These are phyloP conservation scores for Hericium coralloides DNA, from an alignment of 768 basidiomycete genomes.

Conservation along the genomic window DNA sequence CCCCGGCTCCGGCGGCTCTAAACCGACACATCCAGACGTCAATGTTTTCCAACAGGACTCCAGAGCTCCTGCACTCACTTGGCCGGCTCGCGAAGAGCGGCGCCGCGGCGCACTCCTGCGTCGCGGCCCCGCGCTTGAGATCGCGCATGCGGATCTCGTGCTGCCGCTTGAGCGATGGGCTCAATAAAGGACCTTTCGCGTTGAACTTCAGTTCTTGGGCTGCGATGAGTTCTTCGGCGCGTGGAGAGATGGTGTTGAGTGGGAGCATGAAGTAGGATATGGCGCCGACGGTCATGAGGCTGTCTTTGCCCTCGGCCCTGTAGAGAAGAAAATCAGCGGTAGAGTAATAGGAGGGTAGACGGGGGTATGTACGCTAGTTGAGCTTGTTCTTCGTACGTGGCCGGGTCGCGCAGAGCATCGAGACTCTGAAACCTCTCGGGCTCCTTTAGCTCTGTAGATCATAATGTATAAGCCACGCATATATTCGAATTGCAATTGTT, in stretches of 20 bases:
- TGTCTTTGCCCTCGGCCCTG: not conserved
- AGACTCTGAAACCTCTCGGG: not conserved
- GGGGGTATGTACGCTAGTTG: conserved; percentile 13
- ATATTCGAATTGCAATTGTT: not conserved
- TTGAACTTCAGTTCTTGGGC: conserved; percentile 18
- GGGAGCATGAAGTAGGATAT: not conserved
- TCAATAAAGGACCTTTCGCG: conserved; percentile 14
- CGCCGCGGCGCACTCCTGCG: conserved; percentile 25
- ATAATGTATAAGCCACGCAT: not conserved
- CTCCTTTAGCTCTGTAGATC: not conserved
- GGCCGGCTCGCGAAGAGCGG: conserved; percentile 18
- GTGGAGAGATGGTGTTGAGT: conserved; percentile 14
- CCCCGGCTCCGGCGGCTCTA: conserved; percentile 27
- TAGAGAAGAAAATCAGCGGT: not conserved
- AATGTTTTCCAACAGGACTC: not conserved
- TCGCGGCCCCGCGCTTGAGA: conserved; percentile 19
- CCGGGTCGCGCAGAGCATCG: conserved; percentile 13
- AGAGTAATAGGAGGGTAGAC: not conserved
- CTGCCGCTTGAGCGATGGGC: conserved; percentile 31
- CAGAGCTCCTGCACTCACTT: conserved; percentile 12
- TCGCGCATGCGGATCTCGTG: conserved; percentile 29
- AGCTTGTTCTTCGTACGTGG: conserved; percentile 9
- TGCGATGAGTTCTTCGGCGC: conserved; percentile 16
- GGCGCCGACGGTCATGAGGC: not conserved
- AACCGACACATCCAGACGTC: not conserved